Evolutionary conservation across 495 filamentous ascomycete species (phyloP), one percentile per base, ranked within the genome.

Genomic region (Neurospora hispaniola): DNA sequence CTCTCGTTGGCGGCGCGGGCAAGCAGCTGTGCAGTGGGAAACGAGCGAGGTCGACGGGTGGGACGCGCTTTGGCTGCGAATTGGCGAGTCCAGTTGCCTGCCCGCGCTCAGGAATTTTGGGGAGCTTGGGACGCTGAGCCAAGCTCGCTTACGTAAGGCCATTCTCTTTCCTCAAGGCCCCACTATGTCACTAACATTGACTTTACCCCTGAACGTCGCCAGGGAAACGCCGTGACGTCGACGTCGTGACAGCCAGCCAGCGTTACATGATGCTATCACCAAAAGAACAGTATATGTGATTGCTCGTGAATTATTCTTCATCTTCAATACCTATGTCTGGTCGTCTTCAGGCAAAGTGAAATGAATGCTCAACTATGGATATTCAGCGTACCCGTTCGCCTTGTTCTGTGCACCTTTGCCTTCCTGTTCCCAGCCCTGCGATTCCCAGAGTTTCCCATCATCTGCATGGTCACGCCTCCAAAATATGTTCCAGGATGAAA

Each of bases 401-500:
- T 39, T 66, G 54, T 66, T 38, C 18, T 1, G 14, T 66, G 14
- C 27, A 66, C 54, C 54, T 9, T 38, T 7, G 14, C 14, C 54
- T 35, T 38, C 14, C 14, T 18, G 18, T 8, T 66, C 54, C 27
- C 2, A 66, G 23, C 54, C 11, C 18, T 31, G 16, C 20, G 46
- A 70, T 69, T n/a, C 35, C 31, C 42, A 43, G 38, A 10, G 9
- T 69, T 41, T 41, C 40, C 70, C 18, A 18, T n/a, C 44, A 2
- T 73, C 69, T 9, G 10, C 68, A 70, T 81, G 68, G 82, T 75
- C 35, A 66, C 14, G 27, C 54, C 27, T 81, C 77, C 74, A 85
- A 76, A 7, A 86, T 69, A 20, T 69, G 74, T 72, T 86, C 84
- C 44, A 87, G 76, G 40, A 86, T 41, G 9, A 81, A 74, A 77